Evolutionary conservation across 2,329 filamentous ascomycete species (phyloP).

Genomic region (Alternaria postmessia): DNA sequence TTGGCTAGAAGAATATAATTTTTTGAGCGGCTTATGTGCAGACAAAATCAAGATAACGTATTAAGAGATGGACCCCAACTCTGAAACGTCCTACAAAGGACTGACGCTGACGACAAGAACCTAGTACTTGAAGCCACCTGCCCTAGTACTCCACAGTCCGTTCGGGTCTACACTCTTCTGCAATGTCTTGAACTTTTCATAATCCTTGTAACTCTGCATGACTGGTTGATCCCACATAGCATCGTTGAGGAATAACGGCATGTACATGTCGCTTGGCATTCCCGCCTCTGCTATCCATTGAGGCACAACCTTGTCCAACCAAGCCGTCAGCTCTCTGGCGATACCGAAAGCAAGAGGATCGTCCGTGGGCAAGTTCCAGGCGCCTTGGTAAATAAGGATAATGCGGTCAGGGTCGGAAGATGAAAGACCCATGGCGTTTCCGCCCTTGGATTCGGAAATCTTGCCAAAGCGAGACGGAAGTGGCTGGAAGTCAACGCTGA

Average conservation of each 20-base stretch:
- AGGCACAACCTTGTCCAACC: conserved; percentile 32
- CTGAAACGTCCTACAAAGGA: neutral
- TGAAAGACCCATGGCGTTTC: conserved; percentile 36
- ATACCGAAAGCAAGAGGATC: conserved; percentile 23
- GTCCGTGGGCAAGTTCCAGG: conserved; percentile 25
- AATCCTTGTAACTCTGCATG: conserved; percentile 27
- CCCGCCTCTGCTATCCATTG: conserved; percentile 34
- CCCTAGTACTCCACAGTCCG: conserved; percentile 30
- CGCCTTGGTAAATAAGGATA: conserved; percentile 32
- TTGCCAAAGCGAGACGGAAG: conserved; percentile 30
- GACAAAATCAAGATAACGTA: neutral
- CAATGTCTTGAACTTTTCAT: conserved; percentile 30
- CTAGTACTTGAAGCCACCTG: conserved; percentile 35
- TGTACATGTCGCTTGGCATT: conserved; percentile 23
- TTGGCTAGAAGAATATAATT: neutral
- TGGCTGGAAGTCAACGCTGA: conserved; percentile 37
- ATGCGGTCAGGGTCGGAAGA: conserved; percentile 31
- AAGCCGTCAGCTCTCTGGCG: conserved; percentile 29
- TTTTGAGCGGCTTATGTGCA: neutral
- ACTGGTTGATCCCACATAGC: conserved; percentile 34
- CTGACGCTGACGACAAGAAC: neutral
- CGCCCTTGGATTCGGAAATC: conserved; percentile 27
- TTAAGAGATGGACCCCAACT: neutral
- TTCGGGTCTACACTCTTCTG: conserved; percentile 31
- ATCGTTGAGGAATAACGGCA: conserved; percentile 37